Base-by-base conservation (phyloP, 441 rosid genomes). In the Kokia cookei region DNA sequence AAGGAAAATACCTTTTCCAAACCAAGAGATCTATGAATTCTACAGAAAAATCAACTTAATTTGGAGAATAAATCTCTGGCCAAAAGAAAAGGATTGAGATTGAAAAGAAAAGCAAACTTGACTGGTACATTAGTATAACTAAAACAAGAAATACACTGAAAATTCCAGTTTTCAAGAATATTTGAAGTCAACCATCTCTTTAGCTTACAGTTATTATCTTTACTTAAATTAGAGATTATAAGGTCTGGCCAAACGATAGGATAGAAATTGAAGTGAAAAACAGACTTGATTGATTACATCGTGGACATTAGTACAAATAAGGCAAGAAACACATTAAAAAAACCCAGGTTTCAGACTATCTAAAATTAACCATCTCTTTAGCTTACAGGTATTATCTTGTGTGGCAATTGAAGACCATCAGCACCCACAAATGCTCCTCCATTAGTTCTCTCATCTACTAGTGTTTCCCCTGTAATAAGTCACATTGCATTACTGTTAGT, bases 381-480 rank as follows among this genome's bases (percentile, higher is more conserved):
- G 37, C 94, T 88, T 90, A 93, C 98, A n/a, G 98, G 99, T 80
- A 95, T 87, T 79, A 93, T 84, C 86, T 95, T 95, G 72, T 85
- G 94, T 2, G 97, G 93, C 82, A 93, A 89, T 82, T 89, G 99
- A 81, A 83, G 85, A 80, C 99, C 94, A 86, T 91, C 97, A 26
- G 86, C 78, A 80, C 95, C 90, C 77, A 90, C 82, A 84, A 93
- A 91, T 35, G 91, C 83, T 79, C 98, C 98, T 70, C 97, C 98
- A 80, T 86, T 93, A 14, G 83, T 78, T 81, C 98, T 91, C 83
- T 95, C 99, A 82, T 95, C 95, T 75, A 85, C 92, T 50, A 95
- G 82, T 24, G 93, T 93, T 82, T 93, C 98, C 77, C 99, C 99
- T 95, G 84, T 63, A 81, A 81, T 63, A 75, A 57, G 75, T 77